Conservation (phyloP, 2,329 filamentous ascomycete genomes). For the Scedosporium aurantiacum region DNA sequence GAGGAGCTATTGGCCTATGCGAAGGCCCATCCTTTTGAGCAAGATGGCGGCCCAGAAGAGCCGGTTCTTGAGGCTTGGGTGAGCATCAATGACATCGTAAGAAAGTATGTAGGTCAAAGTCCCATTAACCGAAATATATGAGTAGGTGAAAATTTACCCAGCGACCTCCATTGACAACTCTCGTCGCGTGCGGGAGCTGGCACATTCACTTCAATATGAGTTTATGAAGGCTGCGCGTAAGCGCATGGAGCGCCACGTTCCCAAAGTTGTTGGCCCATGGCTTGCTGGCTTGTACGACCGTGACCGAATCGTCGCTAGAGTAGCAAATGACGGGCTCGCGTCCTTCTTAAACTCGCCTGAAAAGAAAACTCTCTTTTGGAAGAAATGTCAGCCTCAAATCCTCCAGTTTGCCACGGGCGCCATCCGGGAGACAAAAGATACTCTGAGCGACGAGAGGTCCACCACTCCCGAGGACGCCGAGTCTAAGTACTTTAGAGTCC, state of each 20-base stretch:
- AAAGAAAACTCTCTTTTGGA: slow-evolving; percentile 68
- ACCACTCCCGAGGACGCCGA: slow-evolving; percentile 76
- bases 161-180: slow-evolving; percentile 83
- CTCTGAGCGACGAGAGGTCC: slow-evolving; percentile 79
- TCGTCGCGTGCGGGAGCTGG: slow-evolving; percentile 75
- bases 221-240: slow-evolving; percentile 58
- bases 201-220: slow-evolving; percentile 62
- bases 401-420: slow-evolving; percentile 73
- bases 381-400: slow-evolving; percentile 68
- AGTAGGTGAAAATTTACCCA: slow-evolving; percentile 72
- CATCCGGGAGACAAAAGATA: slow-evolving; percentile 67
- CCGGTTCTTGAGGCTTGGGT: slow-evolving; percentile 84
- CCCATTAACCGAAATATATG: background rate
- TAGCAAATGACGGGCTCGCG: slow-evolving; percentile 66
- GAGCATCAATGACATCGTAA: slow-evolving; percentile 11
- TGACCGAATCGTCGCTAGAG: slow-evolving; percentile 63
- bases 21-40: slow-evolving; percentile 38
- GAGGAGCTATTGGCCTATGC: slow-evolving; percentile 69
- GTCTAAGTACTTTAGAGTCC: slow-evolving; percentile 72
- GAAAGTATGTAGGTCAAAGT: background rate
- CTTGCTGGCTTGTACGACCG: slow-evolving; percentile 79
- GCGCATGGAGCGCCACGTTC: slow-evolving; percentile 70
- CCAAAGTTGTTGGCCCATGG: slow-evolving; percentile 78
- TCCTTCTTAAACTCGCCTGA: slow-evolving; percentile 69
- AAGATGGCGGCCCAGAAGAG: slow-evolving; percentile 60